These are phyloP conservation scores for Tolypocladium cylindrosporum DNA, from an alignment of 2,329 filamentous ascomycete species.

Conservation along the genomic window DNA sequence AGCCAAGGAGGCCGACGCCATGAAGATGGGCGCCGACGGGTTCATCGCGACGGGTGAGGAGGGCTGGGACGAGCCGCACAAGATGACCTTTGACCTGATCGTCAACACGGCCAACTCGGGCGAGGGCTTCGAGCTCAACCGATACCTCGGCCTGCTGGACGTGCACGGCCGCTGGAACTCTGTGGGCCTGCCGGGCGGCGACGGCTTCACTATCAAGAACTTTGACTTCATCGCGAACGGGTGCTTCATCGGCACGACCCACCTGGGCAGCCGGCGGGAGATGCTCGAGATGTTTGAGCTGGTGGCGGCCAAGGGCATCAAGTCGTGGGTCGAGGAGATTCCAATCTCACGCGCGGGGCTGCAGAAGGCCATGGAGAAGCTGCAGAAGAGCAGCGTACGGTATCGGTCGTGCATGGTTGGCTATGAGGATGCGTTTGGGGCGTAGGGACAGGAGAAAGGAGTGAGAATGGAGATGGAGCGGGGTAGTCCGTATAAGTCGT, in stretches of 20 bases:
- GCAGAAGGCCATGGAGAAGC: constrained; percentile 56
- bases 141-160: constrained; percentile 72
- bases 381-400: constrained; percentile 60
- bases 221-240: constrained; percentile 70
- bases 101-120: constrained; percentile 60
- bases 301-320: constrained; percentile 58
- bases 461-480: not conserved
- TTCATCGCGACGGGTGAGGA: constrained; percentile 48
- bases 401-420: constrained; percentile 69
- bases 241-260: constrained; percentile 59
- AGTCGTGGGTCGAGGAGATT: constrained; percentile 64
- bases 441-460: constrained; percentile 14
- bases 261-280: constrained; percentile 61
- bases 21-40: constrained; percentile 49
- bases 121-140: constrained; percentile 54
- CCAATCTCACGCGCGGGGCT: constrained; percentile 64
- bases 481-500: no score
- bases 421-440: constrained; percentile 59
- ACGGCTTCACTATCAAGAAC: constrained; percentile 59
- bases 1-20: constrained; percentile 49
- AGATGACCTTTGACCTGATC: constrained; percentile 64
- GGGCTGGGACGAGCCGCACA: constrained; percentile 46
- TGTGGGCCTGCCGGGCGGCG: constrained; percentile 70
- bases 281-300: constrained; percentile 63
- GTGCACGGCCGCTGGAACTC: constrained; percentile 73